Evolutionary conservation across 805 yeast genomes (phyloP).

Genomic region (Phaffomyces opuntiae): DNA sequence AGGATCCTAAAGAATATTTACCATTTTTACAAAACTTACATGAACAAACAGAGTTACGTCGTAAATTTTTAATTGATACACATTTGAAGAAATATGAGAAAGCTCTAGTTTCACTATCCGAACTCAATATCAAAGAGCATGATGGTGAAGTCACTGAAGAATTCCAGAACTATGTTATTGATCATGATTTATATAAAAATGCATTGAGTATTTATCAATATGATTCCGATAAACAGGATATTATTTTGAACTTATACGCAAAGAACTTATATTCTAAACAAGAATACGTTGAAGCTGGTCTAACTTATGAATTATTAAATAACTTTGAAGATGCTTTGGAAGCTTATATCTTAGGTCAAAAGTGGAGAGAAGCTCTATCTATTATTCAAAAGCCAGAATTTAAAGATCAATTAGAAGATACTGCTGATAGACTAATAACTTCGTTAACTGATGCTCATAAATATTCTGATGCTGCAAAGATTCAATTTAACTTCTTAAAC

Average conservation of each 20-base stretch:
- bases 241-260: constrained; percentile 58
- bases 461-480: constrained; percentile 74
- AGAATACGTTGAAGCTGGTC: constrained; percentile 67
- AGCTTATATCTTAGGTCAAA: constrained; percentile 59
- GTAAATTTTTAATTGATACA: constrained; percentile 73
- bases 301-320: constrained; percentile 65
- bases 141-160: constrained; percentile 39
- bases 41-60: constrained; percentile 56
- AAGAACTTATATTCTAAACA: constrained; percentile 47
- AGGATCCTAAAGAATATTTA: constrained; percentile 94
- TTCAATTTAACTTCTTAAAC: constrained; percentile 55
- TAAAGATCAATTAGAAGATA: constrained; percentile 32
- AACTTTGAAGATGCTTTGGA: constrained; percentile 56
- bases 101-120: constrained; percentile 62
- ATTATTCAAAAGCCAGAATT: constrained; percentile 39
- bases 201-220: constrained; percentile 62
- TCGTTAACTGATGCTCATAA: constrained; percentile 60
- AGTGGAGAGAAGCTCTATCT: constrained; percentile 81
- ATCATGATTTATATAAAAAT: constrained; percentile 59
- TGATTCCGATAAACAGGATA: constrained; percentile 45
- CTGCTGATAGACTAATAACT: constrained; percentile 55
- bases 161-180: constrained; percentile 58
- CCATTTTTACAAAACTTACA: constrained; percentile 84
- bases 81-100: constrained; percentile 57
- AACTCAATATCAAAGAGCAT: constrained; percentile 30